Percentiles rank a stretch among this genome's conserved stretches.
phyloP scores from a whole-genome alignment of 352 stramenopile genomes.

The Globisporangium apiculatum region DNA sequence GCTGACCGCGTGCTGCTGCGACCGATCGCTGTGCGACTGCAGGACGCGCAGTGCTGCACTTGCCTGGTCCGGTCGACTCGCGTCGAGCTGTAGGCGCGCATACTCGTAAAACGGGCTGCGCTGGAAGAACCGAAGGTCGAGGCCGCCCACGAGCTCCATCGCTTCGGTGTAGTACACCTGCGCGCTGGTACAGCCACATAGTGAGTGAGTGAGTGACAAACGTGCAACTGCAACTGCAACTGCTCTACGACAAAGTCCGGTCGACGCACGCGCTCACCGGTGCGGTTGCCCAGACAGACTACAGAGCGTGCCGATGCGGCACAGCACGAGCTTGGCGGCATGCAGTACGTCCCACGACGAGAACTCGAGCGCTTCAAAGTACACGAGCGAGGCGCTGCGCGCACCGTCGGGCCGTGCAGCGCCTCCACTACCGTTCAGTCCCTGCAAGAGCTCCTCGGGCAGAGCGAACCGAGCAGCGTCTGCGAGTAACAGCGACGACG shows the following conservation, averaged over 20 bases:
- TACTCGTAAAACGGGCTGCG: slow-evolving; percentile 57
- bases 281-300: slow-evolving; percentile 36
- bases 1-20: not conserved
- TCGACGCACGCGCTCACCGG: slow-evolving; percentile 20
- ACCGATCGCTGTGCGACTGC: not conserved
- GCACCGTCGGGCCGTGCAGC: slow-evolving; percentile 1
- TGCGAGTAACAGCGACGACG: too few species aligned
- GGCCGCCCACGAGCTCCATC: slow-evolving; percentile 59
- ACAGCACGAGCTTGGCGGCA: slow-evolving; percentile 46
- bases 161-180: slow-evolving; percentile 47
- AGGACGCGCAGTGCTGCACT: slow-evolving; percentile 40
- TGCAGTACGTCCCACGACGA: slow-evolving; percentile 68
- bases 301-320: slow-evolving; percentile 56
- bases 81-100: slow-evolving; percentile 50
- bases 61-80: slow-evolving; percentile 34
- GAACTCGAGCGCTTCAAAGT: slow-evolving; percentile 62
- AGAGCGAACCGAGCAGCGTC: slow-evolving; percentile 25
- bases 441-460: slow-evolving; percentile 25
- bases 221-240: too few species aligned
- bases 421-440: not conserved
- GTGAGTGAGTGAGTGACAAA: too few species aligned
- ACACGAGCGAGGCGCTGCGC: slow-evolving; percentile 19
- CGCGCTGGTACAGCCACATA: not conserved
- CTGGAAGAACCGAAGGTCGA: slow-evolving; percentile 48
- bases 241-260: not conserved